Percentiles rank a stretch among this genome's conserved stretches.
phyloP scores from a whole-genome alignment of 345 rosid genomes.

The Durio zibethinus region DNA sequence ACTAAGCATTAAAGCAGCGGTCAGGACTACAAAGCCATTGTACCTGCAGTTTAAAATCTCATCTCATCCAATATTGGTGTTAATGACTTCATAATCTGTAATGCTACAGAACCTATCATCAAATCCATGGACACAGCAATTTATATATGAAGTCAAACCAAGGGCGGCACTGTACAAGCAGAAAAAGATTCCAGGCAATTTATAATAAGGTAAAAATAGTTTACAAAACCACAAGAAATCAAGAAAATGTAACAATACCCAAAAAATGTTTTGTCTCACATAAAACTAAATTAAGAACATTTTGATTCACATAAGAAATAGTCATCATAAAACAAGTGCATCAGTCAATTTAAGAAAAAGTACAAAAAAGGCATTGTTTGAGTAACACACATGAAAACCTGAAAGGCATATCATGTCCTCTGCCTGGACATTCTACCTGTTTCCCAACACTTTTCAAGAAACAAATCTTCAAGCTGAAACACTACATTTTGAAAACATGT shows the following conservation, averaged over 20 bases:
- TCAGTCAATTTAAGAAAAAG: constrained; percentile 8
- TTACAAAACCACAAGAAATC: constrained; percentile 3
- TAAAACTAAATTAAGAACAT: not conserved
- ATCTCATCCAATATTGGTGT: constrained; percentile 8
- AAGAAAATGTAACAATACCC: not conserved
- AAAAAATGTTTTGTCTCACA: not conserved
- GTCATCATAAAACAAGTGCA: constrained; percentile 10
- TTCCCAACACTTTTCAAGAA: constrained; percentile 34
- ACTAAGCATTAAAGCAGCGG: not conserved
- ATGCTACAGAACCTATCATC: not conserved
- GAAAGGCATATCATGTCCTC: constrained; percentile 18
- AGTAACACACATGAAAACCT: constrained; percentile 22
- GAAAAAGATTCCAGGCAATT: not conserved
- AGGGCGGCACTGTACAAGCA: not conserved
- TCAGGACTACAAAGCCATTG: not conserved
- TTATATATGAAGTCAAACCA: not conserved
- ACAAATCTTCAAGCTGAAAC: constrained; percentile 17
- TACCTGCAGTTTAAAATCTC: constrained; percentile 21
- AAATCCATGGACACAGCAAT: not conserved
- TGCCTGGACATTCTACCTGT: constrained; percentile 28
- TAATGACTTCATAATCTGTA: constrained; percentile 1
- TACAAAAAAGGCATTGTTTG: constrained; percentile 13
- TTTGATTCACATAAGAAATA: not conserved
- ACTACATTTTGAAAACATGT: constrained; percentile 38
- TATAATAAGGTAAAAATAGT: not conserved